These are phyloP conservation scores for Amoebophrya sp. DNA, from an alignment of 169 alveolate genomes.

Conservation along the genomic window DNA sequence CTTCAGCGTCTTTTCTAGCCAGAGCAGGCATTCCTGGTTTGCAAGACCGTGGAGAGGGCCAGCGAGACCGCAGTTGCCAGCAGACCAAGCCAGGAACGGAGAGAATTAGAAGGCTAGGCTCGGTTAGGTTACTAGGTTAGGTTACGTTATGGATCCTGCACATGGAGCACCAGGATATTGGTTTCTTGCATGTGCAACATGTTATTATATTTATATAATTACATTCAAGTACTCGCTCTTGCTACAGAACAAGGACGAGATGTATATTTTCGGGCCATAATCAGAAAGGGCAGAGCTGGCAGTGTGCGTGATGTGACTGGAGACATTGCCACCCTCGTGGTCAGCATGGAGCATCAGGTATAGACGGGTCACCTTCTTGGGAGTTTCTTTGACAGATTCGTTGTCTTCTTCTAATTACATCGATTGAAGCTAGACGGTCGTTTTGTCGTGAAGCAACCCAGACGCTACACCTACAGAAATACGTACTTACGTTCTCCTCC, in stretches of 20 bases:
- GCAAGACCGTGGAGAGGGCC: constrained; percentile 96
- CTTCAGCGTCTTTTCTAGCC: constrained; percentile 68
- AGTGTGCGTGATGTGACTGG: constrained; percentile 87
- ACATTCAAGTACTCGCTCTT: background rate
- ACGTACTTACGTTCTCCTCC: no score
- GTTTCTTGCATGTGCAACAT: background rate
- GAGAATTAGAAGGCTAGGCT: background rate
- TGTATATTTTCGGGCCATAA: constrained; percentile 55
- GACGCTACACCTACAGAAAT: no score
- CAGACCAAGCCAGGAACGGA: constrained; percentile 1
- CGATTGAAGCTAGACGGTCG: background rate
- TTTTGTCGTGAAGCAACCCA: no score
- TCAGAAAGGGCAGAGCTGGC: constrained; percentile 87
- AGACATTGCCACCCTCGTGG: constrained; percentile 91
- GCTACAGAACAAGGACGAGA: background rate
- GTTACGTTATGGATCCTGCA: background rate
- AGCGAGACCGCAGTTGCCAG: constrained; percentile 22
- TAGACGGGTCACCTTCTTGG: constrained; percentile 50
- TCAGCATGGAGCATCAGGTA: constrained; percentile 72
- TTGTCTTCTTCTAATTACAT: no score
- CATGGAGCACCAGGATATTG: background rate
- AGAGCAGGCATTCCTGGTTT: constrained; percentile 85
- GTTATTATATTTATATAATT: background rate
- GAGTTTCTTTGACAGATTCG: no score
- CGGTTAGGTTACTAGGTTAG: background rate